These are phyloP conservation scores for Kalmusia sp. DNA, from an alignment of 2,329 filamentous ascomycete species.

Conservation along the genomic window DNA sequence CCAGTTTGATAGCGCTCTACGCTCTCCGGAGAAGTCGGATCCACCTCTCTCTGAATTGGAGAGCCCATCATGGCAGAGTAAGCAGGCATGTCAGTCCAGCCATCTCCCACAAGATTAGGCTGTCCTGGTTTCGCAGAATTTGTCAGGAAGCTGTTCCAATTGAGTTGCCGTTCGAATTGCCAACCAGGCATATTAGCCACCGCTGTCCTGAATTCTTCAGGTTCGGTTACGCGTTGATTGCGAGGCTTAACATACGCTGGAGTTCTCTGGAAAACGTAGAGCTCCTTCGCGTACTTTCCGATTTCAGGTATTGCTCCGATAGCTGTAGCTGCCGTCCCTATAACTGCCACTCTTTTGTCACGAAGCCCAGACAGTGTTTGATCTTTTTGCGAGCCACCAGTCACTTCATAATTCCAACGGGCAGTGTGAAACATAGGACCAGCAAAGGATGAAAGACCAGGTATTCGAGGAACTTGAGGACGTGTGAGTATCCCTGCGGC, in stretches of 20 bases:
- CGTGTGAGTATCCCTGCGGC: constrained; percentile 51
- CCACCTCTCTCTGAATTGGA: neutral
- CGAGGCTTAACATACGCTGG: constrained; percentile 45
- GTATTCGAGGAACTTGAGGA: constrained; percentile 49
- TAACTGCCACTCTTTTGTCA: constrained; percentile 18
- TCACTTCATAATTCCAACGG: constrained; percentile 54
- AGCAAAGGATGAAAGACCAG: constrained; percentile 45
- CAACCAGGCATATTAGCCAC: constrained; percentile 51
- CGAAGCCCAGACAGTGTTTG: constrained; percentile 33
- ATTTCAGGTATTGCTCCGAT: constrained; percentile 51
- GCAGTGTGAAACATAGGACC: constrained; percentile 54
- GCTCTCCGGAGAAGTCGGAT: neutral
- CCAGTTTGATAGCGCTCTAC: neutral
- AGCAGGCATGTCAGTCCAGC: constrained; percentile 47
- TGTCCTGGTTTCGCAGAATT: constrained; percentile 35
- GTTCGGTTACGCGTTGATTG: constrained; percentile 50
- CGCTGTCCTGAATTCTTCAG: constrained; percentile 48
- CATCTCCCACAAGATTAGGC: constrained; percentile 56
- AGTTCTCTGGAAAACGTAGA: constrained; percentile 55
- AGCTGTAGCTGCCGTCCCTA: constrained; percentile 52
- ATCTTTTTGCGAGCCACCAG: constrained; percentile 46
- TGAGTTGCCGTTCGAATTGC: constrained; percentile 54
- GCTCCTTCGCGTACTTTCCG: constrained; percentile 42
- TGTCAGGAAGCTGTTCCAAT: constrained; percentile 50
- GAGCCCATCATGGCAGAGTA: constrained; percentile 3